A percentile compares a stretch with the other conserved stretches of the same genome.
Evolutionary conservation across 805 yeast genomes (phyloP).

Genomic region (Sugiyamaella americana): DNA sequence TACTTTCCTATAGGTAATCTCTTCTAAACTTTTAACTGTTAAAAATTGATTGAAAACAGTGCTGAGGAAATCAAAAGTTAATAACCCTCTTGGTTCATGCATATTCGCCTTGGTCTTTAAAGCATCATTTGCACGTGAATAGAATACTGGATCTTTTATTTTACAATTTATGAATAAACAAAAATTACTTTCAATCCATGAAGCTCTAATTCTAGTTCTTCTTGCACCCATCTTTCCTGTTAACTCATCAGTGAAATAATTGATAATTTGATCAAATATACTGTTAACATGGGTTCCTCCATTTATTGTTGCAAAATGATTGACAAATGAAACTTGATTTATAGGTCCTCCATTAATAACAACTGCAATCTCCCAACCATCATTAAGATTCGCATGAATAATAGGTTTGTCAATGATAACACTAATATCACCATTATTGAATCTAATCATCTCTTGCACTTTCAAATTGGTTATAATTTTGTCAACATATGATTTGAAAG

Average conservation of each 20-base stretch:
- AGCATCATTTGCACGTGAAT: conserved; percentile 96
- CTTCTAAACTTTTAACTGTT: conserved; percentile 58
- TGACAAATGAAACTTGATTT: conserved; percentile 93
- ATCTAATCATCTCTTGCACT: conserved; percentile 35
- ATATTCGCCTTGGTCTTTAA: conserved; percentile 82
- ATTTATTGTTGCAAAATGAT: conserved; percentile 92
- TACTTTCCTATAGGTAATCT: conserved; percentile 82
- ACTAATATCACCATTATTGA: conserved; percentile 9
- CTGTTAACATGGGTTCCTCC: conserved; percentile 95
- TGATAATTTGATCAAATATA: conserved; percentile 76
- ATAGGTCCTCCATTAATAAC: conserved; percentile 73
- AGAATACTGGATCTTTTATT: conserved; percentile 93
- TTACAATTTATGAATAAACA: conserved; percentile 86
- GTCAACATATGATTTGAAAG: conserved; percentile 83
- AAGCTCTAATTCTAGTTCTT: conserved; percentile 71
- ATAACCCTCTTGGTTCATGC: conserved; percentile 79
- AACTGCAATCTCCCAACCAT: conserved; percentile 95
- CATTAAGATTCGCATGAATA: conserved; percentile 73
- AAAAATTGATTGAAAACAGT: conserved; percentile 75
- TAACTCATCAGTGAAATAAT: conserved; percentile 68
- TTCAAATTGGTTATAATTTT: conserved; percentile 75
- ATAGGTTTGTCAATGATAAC: conserved; percentile 38
- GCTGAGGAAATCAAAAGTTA: conserved; percentile 70
- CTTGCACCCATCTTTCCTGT: conserved; percentile 56
- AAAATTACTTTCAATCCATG: conserved; percentile 84